These are phyloP conservation scores for Penicillium riverlandense DNA, from an alignment of 495 filamentous ascomycete genomes.

Conservation along the genomic window DNA sequence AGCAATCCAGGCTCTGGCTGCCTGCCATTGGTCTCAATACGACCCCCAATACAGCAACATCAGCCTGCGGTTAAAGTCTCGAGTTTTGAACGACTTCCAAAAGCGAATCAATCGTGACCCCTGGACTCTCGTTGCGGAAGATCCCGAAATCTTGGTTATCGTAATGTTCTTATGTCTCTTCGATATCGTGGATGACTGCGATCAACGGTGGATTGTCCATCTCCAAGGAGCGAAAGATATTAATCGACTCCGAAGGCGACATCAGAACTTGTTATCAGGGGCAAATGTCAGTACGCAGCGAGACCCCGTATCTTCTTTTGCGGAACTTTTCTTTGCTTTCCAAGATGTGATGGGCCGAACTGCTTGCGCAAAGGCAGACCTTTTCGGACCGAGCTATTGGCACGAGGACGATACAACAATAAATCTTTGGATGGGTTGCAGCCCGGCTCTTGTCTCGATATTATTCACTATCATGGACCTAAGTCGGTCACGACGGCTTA, in stretches of 20 bases:
- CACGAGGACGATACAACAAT: conserved; percentile 3
- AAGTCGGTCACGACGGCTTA: conserved; percentile 3
- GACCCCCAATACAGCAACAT: conserved; percentile 1
- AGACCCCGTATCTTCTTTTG: conserved; percentile 1
- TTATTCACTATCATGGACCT: conserved; percentile 10
- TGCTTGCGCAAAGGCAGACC: conserved; percentile 14
- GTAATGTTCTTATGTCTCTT: conserved; percentile 18
- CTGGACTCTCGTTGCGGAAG: background rate
- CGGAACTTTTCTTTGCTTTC: conserved; percentile 16
- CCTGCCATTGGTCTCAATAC: conserved; percentile 10
- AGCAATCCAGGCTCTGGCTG: conserved; percentile 7
- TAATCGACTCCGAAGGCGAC: conserved; percentile 9
- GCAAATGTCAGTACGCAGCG: too few relatives aligned
- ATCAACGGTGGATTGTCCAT: conserved; percentile 15
- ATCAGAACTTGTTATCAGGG: background rate
- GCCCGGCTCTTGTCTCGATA: conserved; percentile 8
- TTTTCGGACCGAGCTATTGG: conserved; percentile 16
- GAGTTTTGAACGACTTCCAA: background rate
- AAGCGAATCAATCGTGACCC: too few relatives aligned
- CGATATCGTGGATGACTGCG: conserved; percentile 17
- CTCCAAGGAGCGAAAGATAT: conserved; percentile 16
- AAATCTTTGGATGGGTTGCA: conserved; percentile 10
- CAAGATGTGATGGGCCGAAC: conserved; percentile 20
- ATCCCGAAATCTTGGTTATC: conserved; percentile 13
- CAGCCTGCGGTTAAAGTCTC: conserved; percentile 4